Evolutionary conservation across 805 yeast genomes (phyloP).

Genomic region (Wickerhamiella cacticola): DNA sequence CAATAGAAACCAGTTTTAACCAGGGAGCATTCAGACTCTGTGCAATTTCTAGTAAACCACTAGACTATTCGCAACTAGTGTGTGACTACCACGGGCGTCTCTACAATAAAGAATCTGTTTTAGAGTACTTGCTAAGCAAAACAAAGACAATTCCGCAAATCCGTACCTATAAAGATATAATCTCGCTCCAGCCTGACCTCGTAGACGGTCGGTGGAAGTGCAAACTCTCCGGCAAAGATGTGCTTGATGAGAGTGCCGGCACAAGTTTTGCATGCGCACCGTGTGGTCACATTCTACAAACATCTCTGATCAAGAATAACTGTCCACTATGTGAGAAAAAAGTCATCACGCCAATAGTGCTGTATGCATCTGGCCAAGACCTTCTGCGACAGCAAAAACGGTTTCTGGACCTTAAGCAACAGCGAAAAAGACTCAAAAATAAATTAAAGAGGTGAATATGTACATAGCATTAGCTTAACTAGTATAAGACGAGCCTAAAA

Average conservation of each 20-base stretch:
- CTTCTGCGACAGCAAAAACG: conserved; percentile 22
- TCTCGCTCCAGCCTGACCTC: conserved; percentile 31
- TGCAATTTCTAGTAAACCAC: conserved; percentile 32
- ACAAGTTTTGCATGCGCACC: conserved; percentile 36
- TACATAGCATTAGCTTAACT: too few species aligned
- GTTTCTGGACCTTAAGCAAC: conserved; percentile 19
- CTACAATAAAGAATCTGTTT: conserved; percentile 49
- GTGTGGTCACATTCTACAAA: conserved; percentile 28
- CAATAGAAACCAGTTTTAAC: background rate
- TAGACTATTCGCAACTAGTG: conserved; percentile 36
- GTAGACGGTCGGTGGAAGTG: conserved; percentile 29
- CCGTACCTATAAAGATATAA: conserved; percentile 34
- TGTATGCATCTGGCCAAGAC: conserved; percentile 31
- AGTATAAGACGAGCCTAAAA: too few species aligned
- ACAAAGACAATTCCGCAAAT: conserved; percentile 25
- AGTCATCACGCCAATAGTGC: conserved; percentile 26
- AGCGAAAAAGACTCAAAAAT: conserved; percentile 24
- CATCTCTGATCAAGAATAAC: conserved; percentile 18
- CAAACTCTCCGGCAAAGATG: conserved; percentile 30
- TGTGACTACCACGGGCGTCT: conserved; percentile 58
- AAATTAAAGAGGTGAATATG: conserved; percentile 27
- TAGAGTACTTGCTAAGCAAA: conserved; percentile 42
- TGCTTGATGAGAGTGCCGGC: conserved; percentile 29
- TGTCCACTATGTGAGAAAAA: conserved; percentile 31
- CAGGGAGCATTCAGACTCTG: conserved; percentile 37